Conservation (phyloP, 176 grass and related monocot species). For the Triticum dicoccoides region DNA sequence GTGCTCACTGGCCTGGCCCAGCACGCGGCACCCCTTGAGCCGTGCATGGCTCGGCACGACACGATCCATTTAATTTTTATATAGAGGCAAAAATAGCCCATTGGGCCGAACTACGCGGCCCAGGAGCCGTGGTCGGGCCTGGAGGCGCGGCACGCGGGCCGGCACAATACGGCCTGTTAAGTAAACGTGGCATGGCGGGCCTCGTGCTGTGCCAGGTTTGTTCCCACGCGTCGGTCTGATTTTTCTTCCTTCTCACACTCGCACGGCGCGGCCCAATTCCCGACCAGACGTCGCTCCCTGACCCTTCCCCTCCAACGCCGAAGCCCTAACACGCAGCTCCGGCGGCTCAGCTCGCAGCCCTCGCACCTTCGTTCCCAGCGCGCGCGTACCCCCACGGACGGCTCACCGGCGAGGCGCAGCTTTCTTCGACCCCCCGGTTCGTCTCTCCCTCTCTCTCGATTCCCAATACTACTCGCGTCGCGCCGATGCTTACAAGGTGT, state of each 20-base stretch:
- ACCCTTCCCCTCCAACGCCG: neutral
- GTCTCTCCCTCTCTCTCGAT: neutral
- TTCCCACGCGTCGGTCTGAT: neutral
- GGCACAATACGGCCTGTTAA: too few species aligned
- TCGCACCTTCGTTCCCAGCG: neutral
- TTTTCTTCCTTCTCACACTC: too few species aligned
- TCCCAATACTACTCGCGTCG: neutral
- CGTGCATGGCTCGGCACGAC: too few species aligned
- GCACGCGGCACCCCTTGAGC: too few species aligned
- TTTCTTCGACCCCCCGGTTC: neutral
- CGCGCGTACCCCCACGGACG: neutral
- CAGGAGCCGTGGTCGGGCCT: too few species aligned
- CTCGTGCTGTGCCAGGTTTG: neutral
- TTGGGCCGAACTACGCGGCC: too few species aligned
- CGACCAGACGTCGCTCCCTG: neutral
- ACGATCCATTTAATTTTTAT: too few species aligned
- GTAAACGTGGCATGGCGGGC: neutral
- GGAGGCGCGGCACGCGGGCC: too few species aligned
- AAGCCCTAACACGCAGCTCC: conserved; percentile 19
- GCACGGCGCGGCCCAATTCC: neutral
- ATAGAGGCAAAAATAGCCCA: too few species aligned
- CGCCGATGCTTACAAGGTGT: neutral
- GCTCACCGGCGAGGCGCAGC: neutral
- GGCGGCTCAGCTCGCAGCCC: neutral
- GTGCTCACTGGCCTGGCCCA: too few species aligned